Conservation (phyloP, 768 basidiomycete species). For the Mycena amicta region DNA sequence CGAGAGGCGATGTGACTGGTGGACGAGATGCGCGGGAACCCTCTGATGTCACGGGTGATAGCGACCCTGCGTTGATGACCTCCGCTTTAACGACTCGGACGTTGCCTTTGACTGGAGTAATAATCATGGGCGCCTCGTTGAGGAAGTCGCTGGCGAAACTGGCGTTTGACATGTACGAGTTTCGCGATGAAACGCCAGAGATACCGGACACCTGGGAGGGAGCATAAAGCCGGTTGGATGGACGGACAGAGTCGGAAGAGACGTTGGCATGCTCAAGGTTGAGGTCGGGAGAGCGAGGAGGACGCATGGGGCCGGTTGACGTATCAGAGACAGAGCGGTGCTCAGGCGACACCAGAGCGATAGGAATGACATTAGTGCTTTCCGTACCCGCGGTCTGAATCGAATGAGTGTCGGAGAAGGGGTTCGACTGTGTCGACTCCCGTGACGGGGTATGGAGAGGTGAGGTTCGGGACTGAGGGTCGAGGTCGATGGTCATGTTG, state of each 20-base stretch:
- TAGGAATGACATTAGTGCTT: conserved; percentile 85
- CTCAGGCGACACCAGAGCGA: conserved; percentile 73
- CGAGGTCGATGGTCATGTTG: conserved; percentile 59
- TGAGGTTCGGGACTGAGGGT: conserved; percentile 49
- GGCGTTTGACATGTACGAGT: conserved; percentile 74
- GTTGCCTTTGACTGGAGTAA: conserved; percentile 65
- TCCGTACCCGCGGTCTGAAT: conserved; percentile 84
- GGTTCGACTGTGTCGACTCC: conserved; percentile 53
- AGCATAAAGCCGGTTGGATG: conserved; percentile 39
- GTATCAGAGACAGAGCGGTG: conserved; percentile 37
- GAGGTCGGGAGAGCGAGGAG: conserved; percentile 62
- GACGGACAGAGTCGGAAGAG: conserved; percentile 52
- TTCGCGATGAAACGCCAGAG: conserved; percentile 54
- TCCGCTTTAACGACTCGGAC: conserved; percentile 78
- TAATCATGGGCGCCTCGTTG: conserved; percentile 80
- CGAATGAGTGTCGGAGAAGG: conserved; percentile 76
- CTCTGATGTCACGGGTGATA: conserved; percentile 39
- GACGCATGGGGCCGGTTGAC: conserved; percentile 54
- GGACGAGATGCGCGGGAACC: conserved; percentile 45
- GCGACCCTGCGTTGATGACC: conserved; percentile 63
- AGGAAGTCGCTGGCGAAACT: conserved; percentile 80
- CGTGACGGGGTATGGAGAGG: conserved; percentile 32
- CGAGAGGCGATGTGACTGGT: conserved; percentile 64
- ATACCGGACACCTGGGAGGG: conserved; percentile 58
- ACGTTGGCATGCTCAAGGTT: conserved; percentile 66